Base-by-base conservation (phyloP, 805 yeast genomes). In the Starmera pachycereana region DNA sequence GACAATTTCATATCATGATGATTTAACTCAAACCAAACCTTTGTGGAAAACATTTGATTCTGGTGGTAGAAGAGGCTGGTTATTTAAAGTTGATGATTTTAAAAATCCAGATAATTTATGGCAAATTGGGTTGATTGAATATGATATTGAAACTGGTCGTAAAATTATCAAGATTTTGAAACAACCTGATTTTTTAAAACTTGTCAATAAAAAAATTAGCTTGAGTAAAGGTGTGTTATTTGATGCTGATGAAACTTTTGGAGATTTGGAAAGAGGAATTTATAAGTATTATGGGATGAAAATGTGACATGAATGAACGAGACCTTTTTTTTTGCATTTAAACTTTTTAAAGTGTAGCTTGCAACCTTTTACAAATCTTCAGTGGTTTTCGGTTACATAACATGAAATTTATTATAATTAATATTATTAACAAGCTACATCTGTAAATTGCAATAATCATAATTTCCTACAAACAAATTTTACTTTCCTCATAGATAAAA, bases 11-110 rank as follows among this genome's bases (percentile, higher is more conserved):
- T 35, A 29, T 29, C 30, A 29, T 12, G 10, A 40, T 38, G 40
- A 60, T 38, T 44, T 54, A 22, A 53, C 56, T 28, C 35, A 40
- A 12, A 50, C 37, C 39, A 60, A 40, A 39, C 47, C 34, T 50
- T 51, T 29, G 39, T 63, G 50, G 57, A 52, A 37, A 40, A 54
- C 44, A 44, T 60, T 14, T 58, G 69, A 40, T 46, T 68, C 65
- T 19, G 65, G 53, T 50, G 94, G 95, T 5, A 68, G 95, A 44
- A 68, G 96, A 44, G 79, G 85, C 11, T 87, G 96, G 95, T 57
- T 87, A 13, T 81, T 77, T 57, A 74, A 71, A 52, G 60, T 65
- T 13, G 65, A 63, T 38, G 52, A 49, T 4, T 49, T 42, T 19
- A 36, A 51, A 29, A 65, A 65, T 40, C 57, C 57, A 8, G 68